Evolutionary conservation across 805 yeast species (phyloP), one percentile per base, ranked within the genome.

Genomic region (Metschnikowia dekortorum): DNA sequence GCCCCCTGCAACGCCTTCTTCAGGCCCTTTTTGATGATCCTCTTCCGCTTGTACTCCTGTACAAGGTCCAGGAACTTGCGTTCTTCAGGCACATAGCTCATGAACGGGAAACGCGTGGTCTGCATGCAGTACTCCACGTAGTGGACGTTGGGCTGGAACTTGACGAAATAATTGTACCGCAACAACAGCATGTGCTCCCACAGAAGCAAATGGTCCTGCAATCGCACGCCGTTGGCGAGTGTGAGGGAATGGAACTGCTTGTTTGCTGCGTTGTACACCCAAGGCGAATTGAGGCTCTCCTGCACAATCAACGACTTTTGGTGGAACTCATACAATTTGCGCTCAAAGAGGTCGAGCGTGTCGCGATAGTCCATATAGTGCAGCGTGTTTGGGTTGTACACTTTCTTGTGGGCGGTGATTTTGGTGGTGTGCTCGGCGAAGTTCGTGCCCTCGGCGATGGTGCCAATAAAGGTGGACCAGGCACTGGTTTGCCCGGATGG

Each of bases 81-180:
- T 16, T 43, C 46, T 8, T 9, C 30, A 22, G 46, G 46, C 33
- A 43, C 39, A 32, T 34, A 18, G 2, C 34, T 35, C 31, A 26
- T 22, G n/a, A 26, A 43, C 6, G 18, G 46, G 13, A 34, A 43
- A 9, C 32, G 31, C 26, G 7, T 13, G 6, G 39, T 28, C 8
- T 43, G 39, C 26, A 39, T 11, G 18, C 29, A n/a, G 38, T 30
- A 43, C 16, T 45, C 18, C 36, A 46, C 46, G 8, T 31, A 37
- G 6, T 14, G 34, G 18, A 14, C 13, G 35, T 40, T 45, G 31
- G 52, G 44, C 50, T 52, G 51, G 36, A 52, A 49, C 36, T 34
- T 28, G 38, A 51, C 57, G 31, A 46, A 49, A 32, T 52, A 53
- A 40, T 46, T 49, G 46, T 34, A 52, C 8, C 53, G 51, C 49